Conservation (phyloP, 495 filamentous ascomycete species). For the Aspergillus taichungensis region DNA sequence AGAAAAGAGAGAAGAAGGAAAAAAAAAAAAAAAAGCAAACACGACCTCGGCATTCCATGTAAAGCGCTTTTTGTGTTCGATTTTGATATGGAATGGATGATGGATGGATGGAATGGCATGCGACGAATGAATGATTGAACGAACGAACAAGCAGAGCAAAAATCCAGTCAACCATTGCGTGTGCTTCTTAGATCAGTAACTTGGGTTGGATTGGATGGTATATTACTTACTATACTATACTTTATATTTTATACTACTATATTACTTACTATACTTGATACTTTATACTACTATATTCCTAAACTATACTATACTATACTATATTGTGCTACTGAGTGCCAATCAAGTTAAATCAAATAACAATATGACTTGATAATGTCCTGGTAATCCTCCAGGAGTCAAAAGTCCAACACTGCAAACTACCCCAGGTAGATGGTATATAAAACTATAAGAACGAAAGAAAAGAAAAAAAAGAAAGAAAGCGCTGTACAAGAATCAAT, state of each 20-base stretch:
- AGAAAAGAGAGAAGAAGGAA: not conserved
- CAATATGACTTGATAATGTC: no score
- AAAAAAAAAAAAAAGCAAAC: not conserved
- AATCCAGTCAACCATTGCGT: not conserved
- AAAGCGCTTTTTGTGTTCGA: constrained; percentile 6
- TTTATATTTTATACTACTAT: no score
- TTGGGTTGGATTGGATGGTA: no score
- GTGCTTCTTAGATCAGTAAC: no score
- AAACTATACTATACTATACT: no score
- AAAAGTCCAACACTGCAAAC: not conserved
- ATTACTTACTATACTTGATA: no score
- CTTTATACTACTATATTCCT: no score
- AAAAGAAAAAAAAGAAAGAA: not conserved
- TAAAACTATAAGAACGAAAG: not conserved
- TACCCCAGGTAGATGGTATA: not conserved
- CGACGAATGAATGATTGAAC: constrained; percentile 38
- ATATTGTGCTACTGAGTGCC: no score
- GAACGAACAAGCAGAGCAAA: constrained; percentile 20
- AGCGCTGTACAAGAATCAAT: no score
- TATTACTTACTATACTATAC: no score
- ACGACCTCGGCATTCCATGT: not conserved
- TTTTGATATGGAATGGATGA: not conserved
- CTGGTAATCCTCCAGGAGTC: no score
- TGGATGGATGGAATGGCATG: constrained; percentile 10
- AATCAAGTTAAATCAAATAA: no score